Percentiles rank a stretch among this genome's conserved stretches.
phyloP scores from a whole-genome alignment of 106 monocot species.

The Agapanthus africanus region DNA sequence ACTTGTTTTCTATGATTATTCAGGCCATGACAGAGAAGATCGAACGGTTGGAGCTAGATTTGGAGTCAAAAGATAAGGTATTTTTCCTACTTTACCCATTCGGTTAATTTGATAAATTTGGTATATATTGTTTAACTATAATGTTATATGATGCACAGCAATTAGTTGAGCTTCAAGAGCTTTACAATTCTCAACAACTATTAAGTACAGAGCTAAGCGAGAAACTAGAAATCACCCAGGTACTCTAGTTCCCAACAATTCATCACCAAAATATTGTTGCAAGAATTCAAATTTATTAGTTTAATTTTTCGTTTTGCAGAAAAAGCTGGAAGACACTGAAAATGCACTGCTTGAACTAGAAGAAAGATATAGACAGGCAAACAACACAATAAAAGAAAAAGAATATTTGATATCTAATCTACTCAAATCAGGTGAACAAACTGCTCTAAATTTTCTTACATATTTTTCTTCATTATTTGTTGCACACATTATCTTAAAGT shows the following conservation, averaged over 20 bases:
- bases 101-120: neutral
- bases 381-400: conserved; percentile 77
- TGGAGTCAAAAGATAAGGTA: conserved; percentile 94
- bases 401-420: conserved; percentile 86
- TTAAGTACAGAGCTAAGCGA: conserved; percentile 68
- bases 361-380: conserved; percentile 87
- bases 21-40: conserved; percentile 94
- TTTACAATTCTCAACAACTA: conserved; percentile 73
- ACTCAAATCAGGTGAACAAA: conserved; percentile 67
- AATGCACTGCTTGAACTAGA: conserved; percentile 64
- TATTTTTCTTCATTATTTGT: neutral
- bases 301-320: conserved; percentile 25
- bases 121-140: conserved; percentile 3
- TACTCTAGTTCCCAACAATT: conserved; percentile 6
- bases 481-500: neutral
- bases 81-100: neutral
- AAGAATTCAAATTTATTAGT: neutral
- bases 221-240: conserved; percentile 82
- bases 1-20: conserved; percentile 2
- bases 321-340: conserved; percentile 67
- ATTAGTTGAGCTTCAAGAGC: conserved; percentile 80
- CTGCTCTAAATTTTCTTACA: neutral
- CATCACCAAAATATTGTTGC: neutral
- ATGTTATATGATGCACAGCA: conserved; percentile 47
- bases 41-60: conserved; percentile 67